Conservation (phyloP, 2,329 filamentous ascomycete species). For the Westerdykella ornata region DNA sequence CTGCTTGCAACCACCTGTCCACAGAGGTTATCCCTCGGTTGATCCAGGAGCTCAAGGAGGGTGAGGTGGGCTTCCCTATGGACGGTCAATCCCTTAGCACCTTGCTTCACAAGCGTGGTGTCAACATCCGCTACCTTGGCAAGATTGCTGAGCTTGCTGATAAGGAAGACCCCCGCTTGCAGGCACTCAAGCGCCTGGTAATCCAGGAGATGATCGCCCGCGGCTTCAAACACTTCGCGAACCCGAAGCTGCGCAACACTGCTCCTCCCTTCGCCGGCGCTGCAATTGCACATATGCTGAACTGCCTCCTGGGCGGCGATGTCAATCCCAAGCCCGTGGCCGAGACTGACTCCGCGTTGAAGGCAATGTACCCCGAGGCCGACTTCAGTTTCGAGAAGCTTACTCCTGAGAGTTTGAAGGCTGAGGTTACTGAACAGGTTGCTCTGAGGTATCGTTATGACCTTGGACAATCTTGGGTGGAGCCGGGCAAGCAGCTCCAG, state of each 20-base stretch:
- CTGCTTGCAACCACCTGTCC: conserved; percentile 71
- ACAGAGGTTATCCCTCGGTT: conserved; percentile 76
- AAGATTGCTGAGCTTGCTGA: conserved; percentile 63
- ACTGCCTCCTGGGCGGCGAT: conserved; percentile 76
- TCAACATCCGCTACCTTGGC: conserved; percentile 95
- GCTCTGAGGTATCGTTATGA: conserved; percentile 68
- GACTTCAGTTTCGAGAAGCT: conserved; percentile 75
- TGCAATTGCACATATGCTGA: conserved; percentile 79
- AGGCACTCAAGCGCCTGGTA: conserved; percentile 69
- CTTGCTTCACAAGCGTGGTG: conserved; percentile 90
- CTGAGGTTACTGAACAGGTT: conserved; percentile 66
- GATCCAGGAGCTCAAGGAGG: conserved; percentile 78
- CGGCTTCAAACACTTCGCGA: conserved; percentile 87
- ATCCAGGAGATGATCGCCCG: conserved; percentile 92
- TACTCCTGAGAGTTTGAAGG: conserved; percentile 64
- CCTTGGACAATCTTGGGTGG: conserved; percentile 62
- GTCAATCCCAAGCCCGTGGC: conserved; percentile 72
- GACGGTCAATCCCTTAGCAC: conserved; percentile 87
- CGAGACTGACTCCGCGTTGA: conserved; percentile 68
- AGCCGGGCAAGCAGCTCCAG: conserved; percentile 65
- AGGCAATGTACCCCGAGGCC: conserved; percentile 69
- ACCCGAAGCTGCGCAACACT: conserved; percentile 70
- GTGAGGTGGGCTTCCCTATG: conserved; percentile 96
- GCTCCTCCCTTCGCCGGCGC: conserved; percentile 73
- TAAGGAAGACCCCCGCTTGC: conserved; percentile 58